Base-by-base conservation (phyloP, 495 filamentous ascomycete species). In the Lasiosphaeria ovina region DNA sequence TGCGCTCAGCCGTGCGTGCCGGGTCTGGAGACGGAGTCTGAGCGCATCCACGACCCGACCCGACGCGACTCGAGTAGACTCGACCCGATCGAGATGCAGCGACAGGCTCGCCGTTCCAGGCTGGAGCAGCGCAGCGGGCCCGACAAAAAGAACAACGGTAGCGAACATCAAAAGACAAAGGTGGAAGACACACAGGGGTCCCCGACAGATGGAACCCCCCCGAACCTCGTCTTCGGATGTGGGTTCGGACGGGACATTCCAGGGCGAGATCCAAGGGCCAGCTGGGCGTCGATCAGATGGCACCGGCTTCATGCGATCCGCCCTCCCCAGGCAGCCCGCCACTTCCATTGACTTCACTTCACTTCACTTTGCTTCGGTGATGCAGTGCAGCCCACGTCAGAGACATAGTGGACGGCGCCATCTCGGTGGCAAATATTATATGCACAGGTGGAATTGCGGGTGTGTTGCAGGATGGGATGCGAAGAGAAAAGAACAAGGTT, bases 281-380 rank as follows among this genome's bases (percentile, higher is more conserved):
- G 24, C 12, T n/a, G 6, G 51, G 33, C 35, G 57, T 57, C 51
- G 61, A 51, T 59, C 61, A 56, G 61, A 60, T 63, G 56, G 14
- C 55, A 36, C 51, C 55, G 12, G 9, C 50, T 56, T 63, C 61
- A 63, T 63, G 61, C 61, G 61, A 57, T 38, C 24, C 16, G 50
- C 61, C 59, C 32, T 4, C 17, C 56, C 59, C 52, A 55, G 38
- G 14, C 3, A 9, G 42, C 35, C n/a, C 44, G 3, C 17, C 32
- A n/a, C 12, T 47, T 47, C 12, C 44, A 47, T 47, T n/a, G 1
- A 42, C 38, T 42, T 24, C 24, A 24, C 24, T 24, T 24, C 24
- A 24, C 24, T 24, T 24, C 24, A 2, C 24, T 24, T 24, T 24
- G 24, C 24, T 24, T 24, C 24, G 24, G 24, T 24, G 24, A 24